Percentiles rank a stretch among this genome's conserved stretches.
phyloP scores from a whole-genome alignment of 164 flowering plant species.

The Warburgia ugandensis region DNA sequence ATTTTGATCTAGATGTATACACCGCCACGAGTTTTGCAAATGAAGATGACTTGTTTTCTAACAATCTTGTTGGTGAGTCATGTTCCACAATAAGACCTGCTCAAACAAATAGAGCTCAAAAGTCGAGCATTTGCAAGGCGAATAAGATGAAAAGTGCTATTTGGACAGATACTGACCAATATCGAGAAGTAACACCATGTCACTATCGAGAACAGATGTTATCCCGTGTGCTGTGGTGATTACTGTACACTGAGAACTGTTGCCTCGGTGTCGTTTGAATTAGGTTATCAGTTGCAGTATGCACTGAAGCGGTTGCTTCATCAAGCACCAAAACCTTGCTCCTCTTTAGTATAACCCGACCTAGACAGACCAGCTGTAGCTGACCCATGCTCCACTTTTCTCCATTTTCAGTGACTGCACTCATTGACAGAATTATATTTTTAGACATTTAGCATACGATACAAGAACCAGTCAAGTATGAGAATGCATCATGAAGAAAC shows the following conservation, averaged over 20 bases:
- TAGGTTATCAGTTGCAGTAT: slow-evolving; percentile 74
- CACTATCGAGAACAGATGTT: slow-evolving; percentile 68
- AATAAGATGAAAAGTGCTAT: not conserved
- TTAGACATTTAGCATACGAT: not conserved
- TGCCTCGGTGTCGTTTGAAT: slow-evolving; percentile 63
- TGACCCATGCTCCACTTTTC: slow-evolving; percentile 96
- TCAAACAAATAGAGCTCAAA: slow-evolving; percentile 4
- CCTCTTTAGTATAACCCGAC: slow-evolving; percentile 71
- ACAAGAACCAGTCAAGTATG: not conserved
- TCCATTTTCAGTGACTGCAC: slow-evolving; percentile 74
- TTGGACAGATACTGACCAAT: slow-evolving; percentile 35
- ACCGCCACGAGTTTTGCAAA: slow-evolving; percentile 72
- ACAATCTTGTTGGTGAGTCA: slow-evolving; percentile 52
- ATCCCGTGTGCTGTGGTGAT: slow-evolving; percentile 74
- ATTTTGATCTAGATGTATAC: slow-evolving; percentile 44
- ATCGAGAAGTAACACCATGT: slow-evolving; percentile 65
- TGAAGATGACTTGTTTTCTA: slow-evolving; percentile 53
- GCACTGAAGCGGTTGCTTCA: slow-evolving; percentile 94
- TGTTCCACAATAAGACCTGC: slow-evolving; percentile 56
- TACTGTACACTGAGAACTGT: slow-evolving; percentile 57
- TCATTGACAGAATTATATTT: not conserved
- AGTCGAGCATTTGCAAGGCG: not conserved
- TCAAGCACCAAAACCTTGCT: slow-evolving; percentile 78
- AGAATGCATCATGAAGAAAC: not conserved
- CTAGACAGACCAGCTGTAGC: slow-evolving; percentile 79